Evolutionary conservation across 2,329 filamentous ascomycete species (phyloP).

Genomic region (Penicillium psychrosexuale): DNA sequence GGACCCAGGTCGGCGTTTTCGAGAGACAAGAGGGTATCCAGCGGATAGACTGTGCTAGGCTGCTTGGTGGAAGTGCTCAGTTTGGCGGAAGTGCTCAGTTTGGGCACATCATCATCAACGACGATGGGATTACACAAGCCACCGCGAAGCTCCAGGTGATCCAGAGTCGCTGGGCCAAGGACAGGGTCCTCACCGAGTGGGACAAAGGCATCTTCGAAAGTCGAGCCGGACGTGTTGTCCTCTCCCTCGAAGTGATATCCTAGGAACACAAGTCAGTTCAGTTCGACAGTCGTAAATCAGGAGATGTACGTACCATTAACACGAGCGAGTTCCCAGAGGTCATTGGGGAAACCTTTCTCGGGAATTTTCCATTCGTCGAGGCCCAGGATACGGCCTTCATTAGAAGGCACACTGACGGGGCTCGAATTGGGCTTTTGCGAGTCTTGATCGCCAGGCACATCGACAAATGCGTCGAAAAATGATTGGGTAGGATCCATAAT

Average conservation of each 20-base stretch:
- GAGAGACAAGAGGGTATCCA: not conserved
- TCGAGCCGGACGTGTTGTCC: not conserved
- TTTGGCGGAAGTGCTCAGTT: no score
- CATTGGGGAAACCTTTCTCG: not conserved
- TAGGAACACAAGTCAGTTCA: not conserved
- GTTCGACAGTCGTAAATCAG: not conserved
- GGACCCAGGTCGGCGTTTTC: not conserved
- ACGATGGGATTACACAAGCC: not conserved
- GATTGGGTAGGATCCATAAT: not conserved
- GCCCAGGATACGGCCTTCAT: not conserved
- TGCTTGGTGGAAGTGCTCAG: not conserved
- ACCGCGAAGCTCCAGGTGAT: not conserved
- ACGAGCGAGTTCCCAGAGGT: not conserved
- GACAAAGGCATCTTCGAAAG: not conserved
- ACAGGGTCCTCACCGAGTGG: not conserved
- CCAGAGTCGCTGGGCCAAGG: not conserved
- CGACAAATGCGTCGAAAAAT: not conserved
- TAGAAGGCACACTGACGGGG: not conserved
- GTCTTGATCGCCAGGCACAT: not conserved
- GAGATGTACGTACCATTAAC: not conserved
- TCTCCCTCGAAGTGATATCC: not conserved
- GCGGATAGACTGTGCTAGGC: not conserved
- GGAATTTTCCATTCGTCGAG: not conserved
- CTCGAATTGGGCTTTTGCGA: not conserved
- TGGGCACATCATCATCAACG: not conserved